phyloP scores from a whole-genome alignment of 371 early-diverging fungal genomes.

The Entomophthora muscae region DNA sequence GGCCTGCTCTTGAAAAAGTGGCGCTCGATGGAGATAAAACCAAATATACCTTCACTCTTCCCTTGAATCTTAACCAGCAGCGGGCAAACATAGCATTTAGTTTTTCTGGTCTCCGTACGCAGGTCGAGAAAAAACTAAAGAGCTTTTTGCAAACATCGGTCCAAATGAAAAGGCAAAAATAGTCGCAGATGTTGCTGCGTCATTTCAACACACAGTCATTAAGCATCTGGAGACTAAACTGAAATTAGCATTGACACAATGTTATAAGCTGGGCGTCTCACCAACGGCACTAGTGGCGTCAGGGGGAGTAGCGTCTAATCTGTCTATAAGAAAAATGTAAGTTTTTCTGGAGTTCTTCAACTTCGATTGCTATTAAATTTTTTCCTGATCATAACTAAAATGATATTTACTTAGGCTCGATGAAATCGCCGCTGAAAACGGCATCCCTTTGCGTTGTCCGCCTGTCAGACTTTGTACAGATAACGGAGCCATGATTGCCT shows the following conservation, averaged over 20 bases:
- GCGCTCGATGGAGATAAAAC: slow-evolving; percentile 19
- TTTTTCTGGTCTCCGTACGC: slow-evolving; percentile 62
- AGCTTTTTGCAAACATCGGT: slow-evolving; percentile 9
- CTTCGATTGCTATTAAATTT: not conserved
- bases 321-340: slow-evolving; percentile 21
- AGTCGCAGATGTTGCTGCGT: slow-evolving; percentile 45
- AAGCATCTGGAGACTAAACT: slow-evolving; percentile 50
- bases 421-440: slow-evolving; percentile 19
- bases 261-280: slow-evolving; percentile 16
- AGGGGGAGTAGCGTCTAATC: slow-evolving; percentile 72
- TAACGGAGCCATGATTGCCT: slow-evolving; percentile 83
- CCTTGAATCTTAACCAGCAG: slow-evolving; percentile 36
- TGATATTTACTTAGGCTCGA: slow-evolving; percentile 17
- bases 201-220: slow-evolving; percentile 48
- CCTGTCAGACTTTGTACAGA: slow-evolving; percentile 64
- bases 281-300: slow-evolving; percentile 51
- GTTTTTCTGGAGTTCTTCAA: not conserved
- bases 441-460: slow-evolving; percentile 43
- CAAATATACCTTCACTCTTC: slow-evolving; percentile 30
- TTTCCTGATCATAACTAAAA: not conserved
- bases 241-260: slow-evolving; percentile 30
- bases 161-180: slow-evolving; percentile 7
- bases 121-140: slow-evolving; percentile 27
- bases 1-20: slow-evolving; percentile 49
- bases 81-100: slow-evolving; percentile 38